Conservation (phyloP, 2,329 filamentous ascomycete species). For the Monosporascus cannonballus region DNA sequence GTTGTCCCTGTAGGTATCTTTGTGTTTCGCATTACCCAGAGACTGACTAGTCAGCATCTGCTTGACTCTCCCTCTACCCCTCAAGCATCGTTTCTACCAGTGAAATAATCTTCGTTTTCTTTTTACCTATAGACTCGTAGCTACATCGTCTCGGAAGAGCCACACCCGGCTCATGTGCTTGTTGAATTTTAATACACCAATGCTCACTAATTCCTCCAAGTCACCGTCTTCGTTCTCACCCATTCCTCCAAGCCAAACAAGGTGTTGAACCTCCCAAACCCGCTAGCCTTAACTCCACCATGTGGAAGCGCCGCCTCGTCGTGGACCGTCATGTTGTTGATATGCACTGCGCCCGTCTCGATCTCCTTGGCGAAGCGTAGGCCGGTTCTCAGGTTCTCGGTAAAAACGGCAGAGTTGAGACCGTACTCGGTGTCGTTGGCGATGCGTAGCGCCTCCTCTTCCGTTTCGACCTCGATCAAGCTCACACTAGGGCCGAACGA, state of each 20-base stretch:
- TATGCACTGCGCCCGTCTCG: conserved; percentile 46
- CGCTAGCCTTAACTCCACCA: conserved; percentile 34
- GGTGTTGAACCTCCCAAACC: conserved; percentile 36
- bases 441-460: conserved; percentile 58
- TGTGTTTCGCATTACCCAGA: no score
- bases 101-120: no score
- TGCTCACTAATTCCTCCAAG: conserved; percentile 20
- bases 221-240: conserved; percentile 26
- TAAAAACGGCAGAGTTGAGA: conserved; percentile 59
- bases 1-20: no score
- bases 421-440: conserved; percentile 69
- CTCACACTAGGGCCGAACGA: conserved; percentile 61
- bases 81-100: no score
- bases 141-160: not conserved
- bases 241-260: conserved; percentile 24
- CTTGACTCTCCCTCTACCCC: no score
- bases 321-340: conserved; percentile 38
- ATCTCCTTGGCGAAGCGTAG: conserved; percentile 46
- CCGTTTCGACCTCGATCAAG: conserved; percentile 49
- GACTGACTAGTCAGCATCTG: no score
- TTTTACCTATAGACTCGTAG: not conserved
- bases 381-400: conserved; percentile 49
- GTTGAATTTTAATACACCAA: not conserved
- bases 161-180: not conserved
- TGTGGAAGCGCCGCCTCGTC: conserved; percentile 37